These are phyloP conservation scores for Leccinum angustisporum DNA, from an alignment of 1,284 basidiomycete genomes.

Conservation along the genomic window DNA sequence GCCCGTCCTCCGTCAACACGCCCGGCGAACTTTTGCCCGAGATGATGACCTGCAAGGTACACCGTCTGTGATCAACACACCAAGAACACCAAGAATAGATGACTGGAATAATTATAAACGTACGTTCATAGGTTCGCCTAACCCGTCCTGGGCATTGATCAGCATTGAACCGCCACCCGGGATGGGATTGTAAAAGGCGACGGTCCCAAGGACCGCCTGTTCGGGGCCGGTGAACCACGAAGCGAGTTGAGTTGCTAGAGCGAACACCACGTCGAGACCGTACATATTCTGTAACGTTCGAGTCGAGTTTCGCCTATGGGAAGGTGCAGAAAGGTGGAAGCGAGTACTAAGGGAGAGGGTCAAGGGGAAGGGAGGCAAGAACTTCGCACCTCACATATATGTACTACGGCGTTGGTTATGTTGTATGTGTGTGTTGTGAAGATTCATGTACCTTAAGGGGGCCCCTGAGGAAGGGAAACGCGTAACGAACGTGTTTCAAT, in stretches of 20 bases:
- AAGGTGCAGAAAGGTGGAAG: neutral
- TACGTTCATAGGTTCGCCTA: constrained; percentile 65
- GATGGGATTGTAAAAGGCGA: constrained; percentile 46
- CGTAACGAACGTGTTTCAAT: neutral
- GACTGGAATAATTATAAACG: constrained; percentile 10
- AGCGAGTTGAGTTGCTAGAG: constrained; percentile 2
- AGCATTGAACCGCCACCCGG: constrained; percentile 55
- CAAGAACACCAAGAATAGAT: neutral
- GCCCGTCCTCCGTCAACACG: constrained; percentile 55
- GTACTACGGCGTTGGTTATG: neutral
- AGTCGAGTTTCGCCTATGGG: neutral
- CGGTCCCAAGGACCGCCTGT: constrained; percentile 5
- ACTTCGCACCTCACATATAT: neutral
- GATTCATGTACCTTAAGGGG: neutral
- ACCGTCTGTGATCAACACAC: neutral
- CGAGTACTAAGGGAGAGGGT: neutral
- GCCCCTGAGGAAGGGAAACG: neutral
- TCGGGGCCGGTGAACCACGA: constrained; percentile 6
- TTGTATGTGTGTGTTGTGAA: neutral
- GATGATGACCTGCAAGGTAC: constrained; percentile 47
- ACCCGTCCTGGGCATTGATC: constrained; percentile 43
- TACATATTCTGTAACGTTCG: constrained; percentile 8
- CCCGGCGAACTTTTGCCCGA: constrained; percentile 53
- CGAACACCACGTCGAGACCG: constrained; percentile 9
- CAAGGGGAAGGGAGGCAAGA: neutral